phyloP scores from a whole-genome alignment of 2,329 filamentous ascomycete genomes.

The Clonostachys chloroleuca region DNA sequence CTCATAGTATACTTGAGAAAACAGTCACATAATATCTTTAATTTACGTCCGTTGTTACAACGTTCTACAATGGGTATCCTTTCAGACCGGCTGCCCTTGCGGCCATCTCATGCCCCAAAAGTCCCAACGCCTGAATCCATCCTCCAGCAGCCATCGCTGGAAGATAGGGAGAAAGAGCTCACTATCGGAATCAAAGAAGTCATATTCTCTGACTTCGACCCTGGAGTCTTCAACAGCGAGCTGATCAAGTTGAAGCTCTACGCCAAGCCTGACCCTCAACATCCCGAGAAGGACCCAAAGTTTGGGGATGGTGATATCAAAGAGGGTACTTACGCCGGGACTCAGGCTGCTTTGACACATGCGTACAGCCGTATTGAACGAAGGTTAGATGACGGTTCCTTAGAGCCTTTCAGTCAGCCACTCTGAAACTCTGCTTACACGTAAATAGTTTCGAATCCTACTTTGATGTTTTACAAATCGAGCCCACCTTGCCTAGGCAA shows the following conservation, averaged over 20 bases:
- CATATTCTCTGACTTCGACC: constrained; percentile 16
- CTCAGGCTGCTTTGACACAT: background rate
- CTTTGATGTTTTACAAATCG: background rate
- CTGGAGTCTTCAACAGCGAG: constrained; percentile 19
- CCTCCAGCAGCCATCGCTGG: too few species aligned
- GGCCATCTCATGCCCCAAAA: background rate
- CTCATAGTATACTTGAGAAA: too few species aligned
- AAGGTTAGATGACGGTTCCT: background rate
- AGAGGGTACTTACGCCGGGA: background rate
- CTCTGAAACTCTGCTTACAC: background rate
- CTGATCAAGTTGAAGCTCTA: constrained; percentile 15
- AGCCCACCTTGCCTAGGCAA: background rate
- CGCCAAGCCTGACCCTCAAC: background rate
- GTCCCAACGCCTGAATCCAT: too few species aligned
- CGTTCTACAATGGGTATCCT: too few species aligned
- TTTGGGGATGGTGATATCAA: background rate
- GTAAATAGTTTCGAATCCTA: background rate
- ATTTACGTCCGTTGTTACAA: too few species aligned
- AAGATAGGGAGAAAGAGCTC: too few species aligned
- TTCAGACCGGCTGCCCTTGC: too few species aligned
- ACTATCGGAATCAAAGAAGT: background rate
- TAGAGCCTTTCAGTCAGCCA: background rate
- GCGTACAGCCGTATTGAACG: background rate
- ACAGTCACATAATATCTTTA: too few species aligned
- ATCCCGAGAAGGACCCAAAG: background rate